These are phyloP conservation scores for Colletotrichum sidae DNA, from an alignment of 2,329 filamentous ascomycete species.

Conservation along the genomic window DNA sequence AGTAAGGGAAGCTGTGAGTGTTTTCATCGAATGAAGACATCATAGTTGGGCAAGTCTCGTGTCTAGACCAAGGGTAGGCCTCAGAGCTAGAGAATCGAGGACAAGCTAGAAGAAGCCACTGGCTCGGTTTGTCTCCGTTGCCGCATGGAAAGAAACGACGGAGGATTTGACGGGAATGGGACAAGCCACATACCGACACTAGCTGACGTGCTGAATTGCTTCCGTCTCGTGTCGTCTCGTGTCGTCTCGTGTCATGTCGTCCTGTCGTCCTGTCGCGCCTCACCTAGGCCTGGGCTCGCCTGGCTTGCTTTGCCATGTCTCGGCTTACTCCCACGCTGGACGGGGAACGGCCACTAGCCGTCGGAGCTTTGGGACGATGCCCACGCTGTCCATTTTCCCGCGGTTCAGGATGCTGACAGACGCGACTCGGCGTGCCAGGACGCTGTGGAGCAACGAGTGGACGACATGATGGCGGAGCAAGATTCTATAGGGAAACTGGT, in stretches of 20 bases:
- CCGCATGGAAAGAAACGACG: conserved; percentile 34
- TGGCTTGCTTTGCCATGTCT: conserved; percentile 30
- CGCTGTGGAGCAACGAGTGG: conserved; percentile 17
- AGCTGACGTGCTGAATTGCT: conserved; percentile 34
- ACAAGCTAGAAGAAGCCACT: conserved; percentile 34
- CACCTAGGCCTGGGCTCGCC: conserved; percentile 27
- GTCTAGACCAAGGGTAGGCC: conserved; percentile 30
- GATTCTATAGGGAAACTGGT: conserved; percentile 33
- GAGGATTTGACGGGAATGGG: conserved; percentile 32
- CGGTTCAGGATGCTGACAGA: neutral
- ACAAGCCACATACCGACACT: conserved; percentile 34
- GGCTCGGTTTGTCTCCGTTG: conserved; percentile 34
- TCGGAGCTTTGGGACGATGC: neutral
- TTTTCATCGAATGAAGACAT: conserved; percentile 36
- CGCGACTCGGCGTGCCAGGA: conserved; percentile 11
- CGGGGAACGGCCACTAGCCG: conserved; percentile 33
- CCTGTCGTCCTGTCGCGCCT: conserved; percentile 30
- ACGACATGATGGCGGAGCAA: conserved; percentile 8
- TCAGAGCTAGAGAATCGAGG: conserved; percentile 28
- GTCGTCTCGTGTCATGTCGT: conserved; percentile 20
- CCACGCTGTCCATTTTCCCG: neutral
- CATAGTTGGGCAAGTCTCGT: conserved; percentile 27
- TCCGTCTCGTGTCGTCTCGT: conserved; percentile 38
- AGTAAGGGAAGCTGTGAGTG: conserved; percentile 23
- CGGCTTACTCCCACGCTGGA: conserved; percentile 22